Percentiles rank a stretch among this genome's conserved stretches.
Evolutionary conservation across 106 monocot species (phyloP).

Genomic region (Apostasia shenzhenica): DNA sequence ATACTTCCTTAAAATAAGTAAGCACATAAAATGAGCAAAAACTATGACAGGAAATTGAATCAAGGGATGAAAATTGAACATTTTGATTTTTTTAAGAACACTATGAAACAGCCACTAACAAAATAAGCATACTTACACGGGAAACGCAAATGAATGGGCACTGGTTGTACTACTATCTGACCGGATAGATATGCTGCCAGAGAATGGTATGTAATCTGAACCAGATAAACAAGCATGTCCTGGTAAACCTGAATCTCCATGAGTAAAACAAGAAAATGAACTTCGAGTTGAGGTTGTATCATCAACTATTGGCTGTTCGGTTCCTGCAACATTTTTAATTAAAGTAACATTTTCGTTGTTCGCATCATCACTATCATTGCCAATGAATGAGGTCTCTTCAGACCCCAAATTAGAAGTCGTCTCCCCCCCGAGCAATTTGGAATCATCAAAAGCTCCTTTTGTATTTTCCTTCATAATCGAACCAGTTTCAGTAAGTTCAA

Average conservation of each 20-base stretch:
- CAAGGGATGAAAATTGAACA: too few species aligned
- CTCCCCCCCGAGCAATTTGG: neutral
- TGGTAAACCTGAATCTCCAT: conserved; percentile 22
- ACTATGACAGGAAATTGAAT: too few species aligned
- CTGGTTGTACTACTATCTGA: conserved; percentile 87
- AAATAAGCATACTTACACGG: conserved; percentile 47
- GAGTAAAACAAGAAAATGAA: conserved; percentile 26
- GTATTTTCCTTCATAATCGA: too few species aligned
- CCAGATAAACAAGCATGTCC: conserved; percentile 31
- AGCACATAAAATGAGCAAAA: too few species aligned
- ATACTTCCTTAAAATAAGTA: too few species aligned
- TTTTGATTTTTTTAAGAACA: too few species aligned
- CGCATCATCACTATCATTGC: neutral
- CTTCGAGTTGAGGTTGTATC: conserved; percentile 12
- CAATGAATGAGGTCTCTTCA: neutral
- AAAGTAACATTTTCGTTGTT: neutral
- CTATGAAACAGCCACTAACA: too few species aligned
- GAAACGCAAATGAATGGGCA: conserved; percentile 84
- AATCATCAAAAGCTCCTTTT: neutral
- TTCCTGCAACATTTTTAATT: neutral
- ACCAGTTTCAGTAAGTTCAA: too few species aligned
- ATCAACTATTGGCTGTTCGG: conserved; percentile 19
- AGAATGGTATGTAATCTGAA: conserved; percentile 52
- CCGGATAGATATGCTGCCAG: conserved; percentile 74
- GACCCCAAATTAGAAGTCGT: neutral